Evolutionary conservation across 192 early-diverging fungal genomes (phyloP).

Genomic region (Endogone sp.): DNA sequence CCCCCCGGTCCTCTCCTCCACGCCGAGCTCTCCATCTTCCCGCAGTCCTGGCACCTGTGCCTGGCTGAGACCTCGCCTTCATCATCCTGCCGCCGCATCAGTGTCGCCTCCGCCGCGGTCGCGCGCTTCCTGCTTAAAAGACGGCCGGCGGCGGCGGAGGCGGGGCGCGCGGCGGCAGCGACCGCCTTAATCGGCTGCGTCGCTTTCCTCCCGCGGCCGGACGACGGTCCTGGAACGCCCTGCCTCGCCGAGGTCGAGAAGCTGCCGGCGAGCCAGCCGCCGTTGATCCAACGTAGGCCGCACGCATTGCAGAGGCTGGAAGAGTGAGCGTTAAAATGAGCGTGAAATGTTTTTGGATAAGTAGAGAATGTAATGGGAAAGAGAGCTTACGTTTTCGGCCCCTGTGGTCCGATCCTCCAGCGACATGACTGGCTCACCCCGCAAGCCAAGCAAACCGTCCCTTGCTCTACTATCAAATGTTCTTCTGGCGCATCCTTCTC

Average conservation of each 20-base stretch:
- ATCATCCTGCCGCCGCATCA: not conserved
- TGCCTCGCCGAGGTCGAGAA: not conserved
- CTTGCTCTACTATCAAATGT: no score
- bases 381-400: conserved; percentile 13
- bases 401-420: conserved; percentile 16
- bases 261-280: not conserved
- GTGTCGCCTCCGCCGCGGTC: not conserved
- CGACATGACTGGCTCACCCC: conserved; percentile 10
- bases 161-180: not conserved
- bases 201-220: not conserved
- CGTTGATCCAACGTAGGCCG: conserved; percentile 17
- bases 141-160: no score
- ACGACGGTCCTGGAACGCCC: not conserved
- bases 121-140: no score
- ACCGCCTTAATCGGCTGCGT: not conserved
- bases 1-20: conserved; percentile 19
- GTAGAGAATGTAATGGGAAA: not conserved
- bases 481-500: no score
- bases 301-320: conserved; percentile 24
- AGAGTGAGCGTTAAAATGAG: no score
- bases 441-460: no score
- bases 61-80: not conserved
- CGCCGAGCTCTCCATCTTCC: conserved; percentile 2
- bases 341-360: no score
- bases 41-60: conserved; percentile 4